Evolutionary conservation across 108 stramenopile species (phyloP), one percentile per base, ranked within the genome.

Genomic region (Asterionellopsis glacialis): DNA sequence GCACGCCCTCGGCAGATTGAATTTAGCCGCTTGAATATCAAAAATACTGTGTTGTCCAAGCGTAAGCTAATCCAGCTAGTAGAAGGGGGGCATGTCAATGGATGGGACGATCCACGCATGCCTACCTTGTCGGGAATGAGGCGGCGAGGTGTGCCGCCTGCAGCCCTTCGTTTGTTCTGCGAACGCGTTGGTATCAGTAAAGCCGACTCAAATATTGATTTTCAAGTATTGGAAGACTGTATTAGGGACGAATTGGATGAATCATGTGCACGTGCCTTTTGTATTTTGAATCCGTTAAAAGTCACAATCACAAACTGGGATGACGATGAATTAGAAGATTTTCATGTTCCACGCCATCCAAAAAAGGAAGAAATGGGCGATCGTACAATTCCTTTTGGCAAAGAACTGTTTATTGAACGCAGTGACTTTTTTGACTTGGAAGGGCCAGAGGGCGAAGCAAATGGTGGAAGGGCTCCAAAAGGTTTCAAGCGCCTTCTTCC

Each of bases 51-150:
- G 16, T 65, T 94, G 41, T 87, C 85, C 53, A 99, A 99, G 75
- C 85, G 99, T 28, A 85, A 92, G 61, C 79, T 99, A 24, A 73
- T 97, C 59, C 97, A 97, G 66, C 80, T 99, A 38, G 97, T 98
- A 5, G 71, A 87, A 56, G 67, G 60, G 14, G 60, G 80, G 0
- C 55, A 67, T 51, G 94, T 97, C 6, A 67, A 85, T 15, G 98
- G 97, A 26, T 99, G 99, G 99, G 90, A 97, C 68, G 99, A 99
- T 79, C 97, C 97, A 21, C 87, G 99, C 21, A 98, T 99, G 97
- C 97, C 98, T 25, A 98, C 99, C 21, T 77, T 96, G 54, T 85
- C 87, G 51, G 95, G 87, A 45, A 70, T 93, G 50, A 65, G 95
- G 48, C 81, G 95, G 33, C 81, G 92, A 10, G 95, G 95, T 47